Conservation (phyloP, 1,284 basidiomycete species). For the Irpex rosettiformis region DNA sequence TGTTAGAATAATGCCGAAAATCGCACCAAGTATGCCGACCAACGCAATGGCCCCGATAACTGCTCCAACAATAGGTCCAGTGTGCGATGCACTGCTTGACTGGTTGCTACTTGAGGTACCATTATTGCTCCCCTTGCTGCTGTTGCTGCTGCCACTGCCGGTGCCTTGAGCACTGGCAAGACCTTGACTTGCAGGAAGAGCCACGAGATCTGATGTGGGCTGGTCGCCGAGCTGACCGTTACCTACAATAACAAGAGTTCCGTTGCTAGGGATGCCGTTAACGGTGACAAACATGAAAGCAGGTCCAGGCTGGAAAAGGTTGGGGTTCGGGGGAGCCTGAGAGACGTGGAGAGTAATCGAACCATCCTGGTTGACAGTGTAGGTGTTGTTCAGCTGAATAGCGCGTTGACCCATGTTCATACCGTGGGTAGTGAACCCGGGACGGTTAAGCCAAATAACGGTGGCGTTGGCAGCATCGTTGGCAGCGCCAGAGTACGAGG, state of each 20-base stretch:
- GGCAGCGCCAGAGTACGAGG: slow-evolving; percentile 62
- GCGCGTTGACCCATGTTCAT: slow-evolving; percentile 93
- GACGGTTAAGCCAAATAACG: slow-evolving; percentile 77
- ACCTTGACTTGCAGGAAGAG: slow-evolving; percentile 51
- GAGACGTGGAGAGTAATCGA: slow-evolving; percentile 72
- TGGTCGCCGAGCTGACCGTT: slow-evolving; percentile 74
- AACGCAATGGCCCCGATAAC: slow-evolving; percentile 48
- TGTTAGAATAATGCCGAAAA: slow-evolving; percentile 42
- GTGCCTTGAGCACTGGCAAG: slow-evolving; percentile 38
- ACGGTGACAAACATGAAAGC: slow-evolving; percentile 79
- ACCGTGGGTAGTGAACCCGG: slow-evolving; percentile 92
- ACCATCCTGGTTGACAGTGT: slow-evolving; percentile 76
- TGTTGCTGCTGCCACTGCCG: slow-evolving; percentile 23
- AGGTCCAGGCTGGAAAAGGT: slow-evolving; percentile 84
- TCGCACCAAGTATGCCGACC: slow-evolving; percentile 45
- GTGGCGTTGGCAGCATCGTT: slow-evolving; percentile 75
- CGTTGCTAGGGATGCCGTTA: slow-evolving; percentile 81
- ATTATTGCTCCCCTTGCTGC: slow-evolving; percentile 20
- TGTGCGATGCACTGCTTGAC: slow-evolving; percentile 30
- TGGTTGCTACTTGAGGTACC: slow-evolving; percentile 15
- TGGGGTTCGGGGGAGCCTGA: slow-evolving; percentile 79
- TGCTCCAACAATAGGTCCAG: slow-evolving; percentile 45
- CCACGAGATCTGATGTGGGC: slow-evolving; percentile 39
- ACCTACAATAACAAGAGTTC: slow-evolving; percentile 75
- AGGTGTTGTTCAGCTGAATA: slow-evolving; percentile 77